Evolutionary conservation across 495 filamentous ascomycete genomes (phyloP).

Genomic region (Acidomyces sp.): DNA sequence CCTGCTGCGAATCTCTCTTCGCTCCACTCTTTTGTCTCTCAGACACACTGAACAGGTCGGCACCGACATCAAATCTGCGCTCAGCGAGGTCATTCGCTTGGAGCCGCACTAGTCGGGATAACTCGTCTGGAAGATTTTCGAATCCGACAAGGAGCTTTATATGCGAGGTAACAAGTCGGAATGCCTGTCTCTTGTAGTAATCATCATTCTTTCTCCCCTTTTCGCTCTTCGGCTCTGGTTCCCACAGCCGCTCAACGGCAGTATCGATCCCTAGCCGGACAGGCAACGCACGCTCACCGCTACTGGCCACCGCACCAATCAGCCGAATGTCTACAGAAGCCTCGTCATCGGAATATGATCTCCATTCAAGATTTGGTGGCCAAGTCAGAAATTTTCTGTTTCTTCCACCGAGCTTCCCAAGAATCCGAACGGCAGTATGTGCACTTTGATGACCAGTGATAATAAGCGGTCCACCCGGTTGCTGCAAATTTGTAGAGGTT

Average conservation of each 20-base stretch:
- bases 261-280: constrained; percentile 72
- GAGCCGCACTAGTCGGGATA: constrained; percentile 67
- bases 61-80: constrained; percentile 47
- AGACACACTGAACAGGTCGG: constrained; percentile 51
- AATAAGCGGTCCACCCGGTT: constrained; percentile 3
- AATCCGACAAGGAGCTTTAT: constrained; percentile 79
- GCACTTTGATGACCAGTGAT: constrained; percentile 63
- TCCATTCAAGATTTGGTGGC: constrained; percentile 64
- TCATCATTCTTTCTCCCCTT: constrained; percentile 59
- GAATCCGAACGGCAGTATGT: constrained; percentile 95
- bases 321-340: constrained; percentile 78
- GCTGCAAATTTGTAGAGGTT: constrained; percentile 31
- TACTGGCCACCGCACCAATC: constrained; percentile 59
- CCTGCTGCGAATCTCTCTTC: constrained; percentile 75
- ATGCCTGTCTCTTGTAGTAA: constrained; percentile 87
- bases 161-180: constrained; percentile 71
- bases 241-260: constrained; percentile 73
- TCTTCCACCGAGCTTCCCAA: constrained; percentile 90
- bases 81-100: constrained; percentile 75
- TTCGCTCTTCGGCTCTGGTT: constrained; percentile 47
- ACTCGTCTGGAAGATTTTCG: constrained; percentile 79
- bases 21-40: constrained; percentile 69
- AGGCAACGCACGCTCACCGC: constrained; percentile 66
- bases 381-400: constrained; percentile 91
- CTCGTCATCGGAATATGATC: constrained; percentile 72